Evolutionary conservation across 805 yeast species (phyloP).

Genomic region (Saccharomycopsis sp.): DNA sequence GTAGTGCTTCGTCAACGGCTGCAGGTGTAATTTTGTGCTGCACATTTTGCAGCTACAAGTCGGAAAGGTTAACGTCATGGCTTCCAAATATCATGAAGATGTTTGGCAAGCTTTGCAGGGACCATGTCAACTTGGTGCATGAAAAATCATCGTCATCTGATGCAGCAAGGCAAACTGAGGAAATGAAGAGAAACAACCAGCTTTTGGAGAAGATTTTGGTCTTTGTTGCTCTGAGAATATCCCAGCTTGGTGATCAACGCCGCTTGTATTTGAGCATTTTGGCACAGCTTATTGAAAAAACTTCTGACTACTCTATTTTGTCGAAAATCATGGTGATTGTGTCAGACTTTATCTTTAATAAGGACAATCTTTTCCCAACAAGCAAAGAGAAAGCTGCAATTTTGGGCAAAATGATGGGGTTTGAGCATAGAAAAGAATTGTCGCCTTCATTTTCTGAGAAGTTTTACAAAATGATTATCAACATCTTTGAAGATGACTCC

Average conservation of each 20-base stretch:
- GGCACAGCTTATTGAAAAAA: slow-evolving; percentile 85
- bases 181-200: slow-evolving; percentile 28
- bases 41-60: slow-evolving; percentile 73
- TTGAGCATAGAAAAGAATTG: slow-evolving; percentile 59
- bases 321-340: slow-evolving; percentile 70
- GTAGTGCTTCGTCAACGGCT: slow-evolving; percentile 54
- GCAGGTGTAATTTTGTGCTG: slow-evolving; percentile 80
- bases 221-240: slow-evolving; percentile 71
- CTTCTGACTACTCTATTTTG: slow-evolving; percentile 66
- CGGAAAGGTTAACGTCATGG: slow-evolving; percentile 63
- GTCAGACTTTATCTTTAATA: slow-evolving; percentile 81
- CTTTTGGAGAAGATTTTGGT: slow-evolving; percentile 67
- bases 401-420: slow-evolving; percentile 88
- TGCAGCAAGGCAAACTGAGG: no score
- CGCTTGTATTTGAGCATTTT: slow-evolving; percentile 76
- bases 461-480: slow-evolving; percentile 80
- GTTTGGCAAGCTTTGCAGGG: slow-evolving; percentile 81
- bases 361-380: slow-evolving; percentile 72
- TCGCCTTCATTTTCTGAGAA: slow-evolving; percentile 52
- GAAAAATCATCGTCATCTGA: not conserved
- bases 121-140: slow-evolving; percentile 49
- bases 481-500: slow-evolving; percentile 73
- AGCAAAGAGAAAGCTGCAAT: slow-evolving; percentile 95
- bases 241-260: slow-evolving; percentile 87
- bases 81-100: slow-evolving; percentile 77